Conservation (phyloP, 1,284 basidiomycete genomes). For the Violaceomyces palustris region DNA sequence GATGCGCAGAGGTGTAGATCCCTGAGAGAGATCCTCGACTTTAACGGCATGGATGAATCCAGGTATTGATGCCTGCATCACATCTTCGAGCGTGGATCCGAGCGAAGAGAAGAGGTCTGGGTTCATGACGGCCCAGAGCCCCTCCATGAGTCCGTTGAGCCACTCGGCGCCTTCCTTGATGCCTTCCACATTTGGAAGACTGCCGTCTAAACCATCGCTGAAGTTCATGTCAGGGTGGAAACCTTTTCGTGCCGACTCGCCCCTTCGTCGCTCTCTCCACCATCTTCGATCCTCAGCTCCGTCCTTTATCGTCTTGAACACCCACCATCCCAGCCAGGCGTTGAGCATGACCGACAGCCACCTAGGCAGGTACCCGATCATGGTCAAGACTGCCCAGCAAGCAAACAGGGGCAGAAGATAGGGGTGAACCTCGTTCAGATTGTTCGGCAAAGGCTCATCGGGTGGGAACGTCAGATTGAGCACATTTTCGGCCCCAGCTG, state of each 20-base stretch:
- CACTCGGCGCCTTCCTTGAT: constrained; percentile 31
- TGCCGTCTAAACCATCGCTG: too few species aligned
- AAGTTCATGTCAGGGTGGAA: background rate
- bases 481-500: too few species aligned
- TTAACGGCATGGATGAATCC: constrained; percentile 34
- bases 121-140: constrained; percentile 32
- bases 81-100: constrained; percentile 31
- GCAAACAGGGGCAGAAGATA: constrained; percentile 12
- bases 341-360: constrained; percentile 13
- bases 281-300: constrained; percentile 21
- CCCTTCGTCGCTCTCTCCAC: constrained; percentile 18
- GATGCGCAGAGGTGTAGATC: constrained; percentile 27
- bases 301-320: constrained; percentile 4
- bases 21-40: constrained; percentile 31
- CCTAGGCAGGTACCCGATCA: constrained; percentile 3
- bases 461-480: constrained; percentile 20
- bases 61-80: constrained; percentile 34
- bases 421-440: constrained; percentile 4
- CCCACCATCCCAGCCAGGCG: constrained; percentile 32
- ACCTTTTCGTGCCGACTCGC: background rate
- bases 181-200: too few species aligned
- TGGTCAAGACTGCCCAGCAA: constrained; percentile 11
- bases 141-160: constrained; percentile 28
- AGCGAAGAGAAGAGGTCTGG: constrained; percentile 19
- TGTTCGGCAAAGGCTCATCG: constrained; percentile 7